Conservation (phyloP, 2,329 filamentous ascomycete genomes). For the Fusarium annulatum region DNA sequence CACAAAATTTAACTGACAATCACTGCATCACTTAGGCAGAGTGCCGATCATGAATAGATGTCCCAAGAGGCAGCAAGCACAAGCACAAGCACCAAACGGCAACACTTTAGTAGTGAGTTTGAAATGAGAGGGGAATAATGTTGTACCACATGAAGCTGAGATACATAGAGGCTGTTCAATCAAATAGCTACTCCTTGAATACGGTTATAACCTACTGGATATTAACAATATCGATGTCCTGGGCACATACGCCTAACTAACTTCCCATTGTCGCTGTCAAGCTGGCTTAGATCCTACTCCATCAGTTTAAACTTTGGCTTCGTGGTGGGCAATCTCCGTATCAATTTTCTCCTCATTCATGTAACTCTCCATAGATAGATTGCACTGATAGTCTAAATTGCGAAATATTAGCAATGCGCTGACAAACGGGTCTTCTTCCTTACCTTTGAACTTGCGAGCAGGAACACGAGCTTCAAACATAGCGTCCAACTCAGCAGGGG, state of each 20-base stretch:
- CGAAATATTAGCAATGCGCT: not conserved
- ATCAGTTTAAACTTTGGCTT: not conserved
- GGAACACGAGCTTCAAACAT: not conserved
- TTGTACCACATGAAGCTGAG: fast-evolving
- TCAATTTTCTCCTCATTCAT: not conserved
- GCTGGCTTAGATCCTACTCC: fast-evolving
- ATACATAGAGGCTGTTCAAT: not conserved
- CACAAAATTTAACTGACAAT: too few relatives aligned
- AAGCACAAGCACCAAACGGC: not conserved
- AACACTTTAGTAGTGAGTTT: fast-evolving
- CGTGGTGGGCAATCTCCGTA: not conserved
- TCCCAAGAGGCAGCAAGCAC: too few relatives aligned
- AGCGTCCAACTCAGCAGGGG: not conserved
- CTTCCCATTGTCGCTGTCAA: fast-evolving
- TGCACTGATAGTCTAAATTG: not conserved
- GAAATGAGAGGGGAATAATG: fast-evolving
- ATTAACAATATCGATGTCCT: fast-evolving
- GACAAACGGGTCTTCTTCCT: fast-evolving
- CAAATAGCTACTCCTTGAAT: not conserved
- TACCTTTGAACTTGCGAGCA: not conserved
- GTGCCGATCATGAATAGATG: too few relatives aligned
- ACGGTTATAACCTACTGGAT: fast-evolving
- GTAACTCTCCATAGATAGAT: not conserved
- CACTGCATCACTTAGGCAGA: too few relatives aligned
- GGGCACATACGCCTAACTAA: fast-evolving